A percentile compares a stretch with the other conserved stretches of the same genome.
phyloP scores from a whole-genome alignment of 2,329 filamentous ascomycete species.

The Alternaria triticimaculans region DNA sequence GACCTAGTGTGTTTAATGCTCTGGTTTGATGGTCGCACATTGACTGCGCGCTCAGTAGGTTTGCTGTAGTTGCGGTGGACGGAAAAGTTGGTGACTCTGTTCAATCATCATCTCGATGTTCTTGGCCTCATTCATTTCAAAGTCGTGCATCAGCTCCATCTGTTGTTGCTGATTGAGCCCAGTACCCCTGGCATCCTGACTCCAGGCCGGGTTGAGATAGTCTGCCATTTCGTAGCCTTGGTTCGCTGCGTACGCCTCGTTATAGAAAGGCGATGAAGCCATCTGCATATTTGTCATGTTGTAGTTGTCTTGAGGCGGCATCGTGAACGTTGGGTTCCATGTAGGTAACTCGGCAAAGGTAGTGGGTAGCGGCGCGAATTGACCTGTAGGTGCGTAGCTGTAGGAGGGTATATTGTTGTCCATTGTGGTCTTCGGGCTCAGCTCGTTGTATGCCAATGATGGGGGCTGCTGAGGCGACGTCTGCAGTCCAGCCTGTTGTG shows the following conservation, averaged over 20 bases:
- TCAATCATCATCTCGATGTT: conserved; percentile 52
- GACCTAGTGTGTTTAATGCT: neutral
- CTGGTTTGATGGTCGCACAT: neutral
- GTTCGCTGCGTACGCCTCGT: conserved; percentile 44
- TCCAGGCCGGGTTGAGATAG: conserved; percentile 67
- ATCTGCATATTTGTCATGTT: conserved; percentile 32
- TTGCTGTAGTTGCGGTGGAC: conserved; percentile 36
- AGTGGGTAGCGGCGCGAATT: conserved; percentile 43
- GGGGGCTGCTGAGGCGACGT: conserved; percentile 35
- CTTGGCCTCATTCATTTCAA: conserved; percentile 64
- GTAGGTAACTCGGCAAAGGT: conserved; percentile 47
- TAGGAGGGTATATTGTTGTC: conserved; percentile 38
- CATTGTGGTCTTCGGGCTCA: conserved; percentile 40
- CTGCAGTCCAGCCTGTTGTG: conserved; percentile 30
- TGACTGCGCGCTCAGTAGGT: conserved; percentile 30
- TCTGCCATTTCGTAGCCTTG: conserved; percentile 47
- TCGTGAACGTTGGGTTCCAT: conserved; percentile 47
- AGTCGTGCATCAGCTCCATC: conserved; percentile 78
- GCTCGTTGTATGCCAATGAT: conserved; percentile 33
- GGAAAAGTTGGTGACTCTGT: conserved; percentile 49
- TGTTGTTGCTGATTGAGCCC: conserved; percentile 80
- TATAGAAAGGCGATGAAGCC: conserved; percentile 38
- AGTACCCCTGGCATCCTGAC: conserved; percentile 43
- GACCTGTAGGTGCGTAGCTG: conserved; percentile 35
- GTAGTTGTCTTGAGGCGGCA: conserved; percentile 41